Conservation (phyloP, 116 monocot genomes). For the Posidonia oceanica region DNA sequence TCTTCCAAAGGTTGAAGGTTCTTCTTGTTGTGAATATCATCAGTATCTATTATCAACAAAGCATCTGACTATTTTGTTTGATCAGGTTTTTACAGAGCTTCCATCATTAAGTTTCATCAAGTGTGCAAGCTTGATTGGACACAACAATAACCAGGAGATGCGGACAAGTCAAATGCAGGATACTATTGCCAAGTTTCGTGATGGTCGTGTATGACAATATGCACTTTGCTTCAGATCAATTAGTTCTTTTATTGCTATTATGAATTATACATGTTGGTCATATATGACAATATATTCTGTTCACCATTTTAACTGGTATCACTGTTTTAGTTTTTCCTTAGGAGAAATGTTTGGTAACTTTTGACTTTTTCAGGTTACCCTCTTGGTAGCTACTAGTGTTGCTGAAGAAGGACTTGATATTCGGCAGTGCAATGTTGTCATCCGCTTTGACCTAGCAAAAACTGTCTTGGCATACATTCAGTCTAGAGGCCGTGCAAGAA, state of each 20-base stretch:
- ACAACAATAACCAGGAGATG: slow-evolving; percentile 99
- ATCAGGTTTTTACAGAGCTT: slow-evolving; percentile 77
- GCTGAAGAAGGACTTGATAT: slow-evolving; percentile 99
- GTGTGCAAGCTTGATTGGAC: slow-evolving; percentile 95
- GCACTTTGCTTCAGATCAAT: not conserved
- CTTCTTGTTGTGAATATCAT: not conserved
- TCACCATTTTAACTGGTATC: too few species aligned
- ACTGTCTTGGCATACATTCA: slow-evolving; percentile 99
- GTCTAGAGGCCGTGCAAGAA: slow-evolving; percentile 96
- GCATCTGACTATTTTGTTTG: not conserved
- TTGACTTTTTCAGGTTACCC: slow-evolving; percentile 49
- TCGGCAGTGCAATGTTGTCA: slow-evolving; percentile 96
- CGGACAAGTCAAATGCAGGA: slow-evolving; percentile 90
- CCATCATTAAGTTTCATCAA: slow-evolving; percentile 85
- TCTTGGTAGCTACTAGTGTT: slow-evolving; percentile 96
- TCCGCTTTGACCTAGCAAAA: slow-evolving; percentile 97
- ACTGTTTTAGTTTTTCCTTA: not conserved
- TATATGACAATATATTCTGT: too few species aligned
- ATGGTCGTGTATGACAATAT: slow-evolving; percentile 68
- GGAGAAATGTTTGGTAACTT: not conserved
- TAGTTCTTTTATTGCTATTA: not conserved
- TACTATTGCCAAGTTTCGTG: slow-evolving; percentile 93
- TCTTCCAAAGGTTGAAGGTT: slow-evolving; percentile 72
- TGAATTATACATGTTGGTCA: not conserved
- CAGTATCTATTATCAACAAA: not conserved